Conservation (phyloP, 495 filamentous ascomycete genomes). For the Hypoxylon fuscum region DNA sequence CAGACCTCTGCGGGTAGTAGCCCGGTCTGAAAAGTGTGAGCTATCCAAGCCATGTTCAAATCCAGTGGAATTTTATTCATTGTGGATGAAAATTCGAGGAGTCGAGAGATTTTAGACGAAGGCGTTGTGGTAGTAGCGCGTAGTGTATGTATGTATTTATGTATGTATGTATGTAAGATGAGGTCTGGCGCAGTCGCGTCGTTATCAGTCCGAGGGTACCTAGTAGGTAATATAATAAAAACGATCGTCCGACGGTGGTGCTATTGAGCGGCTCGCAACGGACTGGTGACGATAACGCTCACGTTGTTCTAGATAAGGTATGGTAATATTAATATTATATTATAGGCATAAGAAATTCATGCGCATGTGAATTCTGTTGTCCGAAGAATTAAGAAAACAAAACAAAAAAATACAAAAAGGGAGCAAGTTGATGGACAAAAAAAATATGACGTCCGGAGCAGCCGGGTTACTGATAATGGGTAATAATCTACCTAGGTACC, state of each 20-base stretch:
- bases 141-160: too few species aligned
- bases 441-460: slow-evolving; percentile 31
- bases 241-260: slow-evolving; percentile 18
- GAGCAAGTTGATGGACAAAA: neutral
- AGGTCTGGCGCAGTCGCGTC: slow-evolving; percentile 17
- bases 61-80: slow-evolving; percentile 32
- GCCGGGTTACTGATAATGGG: too few species aligned
- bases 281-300: neutral
- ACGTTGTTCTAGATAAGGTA: neutral
- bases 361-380: too few species aligned
- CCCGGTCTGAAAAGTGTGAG: slow-evolving; percentile 19
- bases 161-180: too few species aligned
- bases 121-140: neutral
- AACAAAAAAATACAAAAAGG: too few species aligned
- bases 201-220: slow-evolving; percentile 1
- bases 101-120: neutral
- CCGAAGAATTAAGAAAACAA: too few species aligned
- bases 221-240: neutral
- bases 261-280: neutral
- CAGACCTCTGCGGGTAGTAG: slow-evolving; percentile 33
- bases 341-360: too few species aligned
- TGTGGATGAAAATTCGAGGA: slow-evolving; percentile 8
- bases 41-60: slow-evolving; percentile 31
- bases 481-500: too few species aligned
- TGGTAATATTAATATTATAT: neutral